A percentile compares a stretch with the other conserved stretches of the same genome.
These are phyloP conservation scores for Thuidium tamariscinum DNA, from an alignment of 225 moss, liverwort and hornwort genomes.

Conservation along the genomic window DNA sequence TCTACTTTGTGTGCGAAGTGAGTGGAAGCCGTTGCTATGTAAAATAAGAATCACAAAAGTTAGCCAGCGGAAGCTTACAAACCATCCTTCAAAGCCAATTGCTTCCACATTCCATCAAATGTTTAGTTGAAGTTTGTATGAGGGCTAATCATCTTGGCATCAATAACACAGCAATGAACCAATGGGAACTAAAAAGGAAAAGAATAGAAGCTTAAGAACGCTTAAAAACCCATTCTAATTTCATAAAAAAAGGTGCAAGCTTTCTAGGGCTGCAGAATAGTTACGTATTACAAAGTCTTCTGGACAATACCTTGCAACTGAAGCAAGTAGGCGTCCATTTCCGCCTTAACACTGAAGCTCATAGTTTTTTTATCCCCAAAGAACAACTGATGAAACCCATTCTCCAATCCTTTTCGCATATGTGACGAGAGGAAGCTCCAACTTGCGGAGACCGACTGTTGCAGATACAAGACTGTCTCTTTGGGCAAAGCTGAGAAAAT, in stretches of 20 bases:
- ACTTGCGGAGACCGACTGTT: neutral
- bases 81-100: neutral
- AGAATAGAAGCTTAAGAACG: neutral
- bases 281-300: neutral
- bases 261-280: neutral
- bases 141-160: neutral
- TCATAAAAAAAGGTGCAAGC: neutral
- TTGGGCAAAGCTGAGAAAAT: constrained; percentile 6
- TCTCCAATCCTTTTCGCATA: neutral
- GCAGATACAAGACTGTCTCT: neutral
- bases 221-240: neutral
- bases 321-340: constrained; percentile 14
- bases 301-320: constrained; percentile 6
- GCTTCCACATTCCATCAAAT: neutral
- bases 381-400: constrained; percentile 1
- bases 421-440: constrained; percentile 11
- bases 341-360: neutral
- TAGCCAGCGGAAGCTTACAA: neutral
- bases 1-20: neutral
- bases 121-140: neutral
- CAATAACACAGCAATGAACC: neutral
- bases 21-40: neutral
- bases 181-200: no score
- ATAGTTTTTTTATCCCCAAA: neutral
- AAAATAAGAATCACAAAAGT: neutral